Conservation (phyloP, 164 flowering plant genomes). For the Euptelea pleiosperma region DNA sequence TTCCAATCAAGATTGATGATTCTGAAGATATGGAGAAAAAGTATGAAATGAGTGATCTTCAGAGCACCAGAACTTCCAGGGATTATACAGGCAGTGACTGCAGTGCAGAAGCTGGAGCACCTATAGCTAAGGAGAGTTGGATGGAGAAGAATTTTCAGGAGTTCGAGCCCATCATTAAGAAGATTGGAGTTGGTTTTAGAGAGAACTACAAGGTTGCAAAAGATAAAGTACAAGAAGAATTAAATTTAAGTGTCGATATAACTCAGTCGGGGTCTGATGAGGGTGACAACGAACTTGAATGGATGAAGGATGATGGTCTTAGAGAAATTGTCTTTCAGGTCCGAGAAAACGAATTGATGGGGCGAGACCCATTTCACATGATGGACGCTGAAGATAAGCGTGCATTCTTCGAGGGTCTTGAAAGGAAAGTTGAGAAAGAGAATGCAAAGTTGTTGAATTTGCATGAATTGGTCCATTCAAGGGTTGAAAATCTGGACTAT, state of each 20-base stretch:
- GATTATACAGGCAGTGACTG: conserved; percentile 12
- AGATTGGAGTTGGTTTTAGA: conserved; percentile 70
- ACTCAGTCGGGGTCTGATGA: conserved; percentile 22
- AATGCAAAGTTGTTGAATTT: conserved; percentile 51
- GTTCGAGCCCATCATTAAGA: conserved; percentile 58
- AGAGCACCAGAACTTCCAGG: conserved; percentile 3
- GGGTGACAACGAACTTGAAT: conserved; percentile 59
- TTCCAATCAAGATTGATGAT: conserved; percentile 7
- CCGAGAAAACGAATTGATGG: conserved; percentile 82
- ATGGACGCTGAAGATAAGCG: conserved; percentile 68
- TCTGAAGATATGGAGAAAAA: conserved; percentile 10
- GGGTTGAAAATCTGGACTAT: conserved; percentile 85
- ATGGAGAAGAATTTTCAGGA: conserved; percentile 68
- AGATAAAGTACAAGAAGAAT: conserved; percentile 43
- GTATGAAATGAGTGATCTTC: conserved; percentile 5
- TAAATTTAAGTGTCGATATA: conserved; percentile 23
- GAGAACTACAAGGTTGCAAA: conserved; percentile 59
- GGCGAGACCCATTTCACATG: conserved; percentile 74
- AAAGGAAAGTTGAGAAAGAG: conserved; percentile 65
- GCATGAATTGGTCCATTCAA: conserved; percentile 81
- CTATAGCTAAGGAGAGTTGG: conserved; percentile 50
- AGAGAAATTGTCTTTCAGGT: conserved; percentile 82
- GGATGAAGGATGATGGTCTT: conserved; percentile 87
- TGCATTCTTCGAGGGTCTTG: conserved; percentile 79
- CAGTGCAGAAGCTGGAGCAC: conserved; percentile 18